Base-by-base conservation (phyloP, 2,329 filamentous ascomycete genomes). In the Fusarium staphyleae region DNA sequence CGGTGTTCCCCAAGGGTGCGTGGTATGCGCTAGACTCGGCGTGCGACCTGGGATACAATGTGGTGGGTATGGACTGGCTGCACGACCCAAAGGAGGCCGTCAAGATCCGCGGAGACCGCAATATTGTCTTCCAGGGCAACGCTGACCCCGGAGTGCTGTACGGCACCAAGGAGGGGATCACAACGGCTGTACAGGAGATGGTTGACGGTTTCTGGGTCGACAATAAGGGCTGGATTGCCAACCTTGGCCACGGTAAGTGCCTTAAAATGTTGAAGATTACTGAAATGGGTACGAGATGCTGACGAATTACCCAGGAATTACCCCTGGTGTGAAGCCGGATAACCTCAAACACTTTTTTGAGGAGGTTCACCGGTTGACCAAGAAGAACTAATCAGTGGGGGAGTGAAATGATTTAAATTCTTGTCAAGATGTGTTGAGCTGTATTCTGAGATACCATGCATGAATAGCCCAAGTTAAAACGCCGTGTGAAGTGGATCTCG, bases 1-100 rank as follows among this genome's bases (percentile, higher is more conserved):
- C 93, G 5, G 92, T 98, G 18, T 99, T 99, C 74, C 92, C 95
- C 29, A 99, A 99, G 79, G 95, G 95, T 10, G 93, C 95, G 10
- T 98, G 95, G 90, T 95, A 96, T 74, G 91, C 92, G 4, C 81
- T 99, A 41, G 90, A 97, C 65, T 87, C 90, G 26, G 84, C 95
- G 15, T 97, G 93, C 77, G 80, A 92, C 68, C 84, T 93, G 13
- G 93, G 92, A 33, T 99, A 98, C 78, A 85, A 98, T 69, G 91
- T 97, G 30, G 89, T 99, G 50, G 91, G 95, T 5, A 80, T 99
- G 62, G 95, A 99, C 76, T 99, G 95, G 95, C 81, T 96, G 40
- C 90, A 97, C 67, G 91, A 95, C 67, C 90, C 95, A 10, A 88
- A 87, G 3, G 87, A 95, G 64, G 93, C 95, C 10, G 87, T 91